Percentiles rank a stretch among this genome's conserved stretches.
phyloP scores from a whole-genome alignment of 306 rosid genomes.

The Castanopsis chinensis region DNA sequence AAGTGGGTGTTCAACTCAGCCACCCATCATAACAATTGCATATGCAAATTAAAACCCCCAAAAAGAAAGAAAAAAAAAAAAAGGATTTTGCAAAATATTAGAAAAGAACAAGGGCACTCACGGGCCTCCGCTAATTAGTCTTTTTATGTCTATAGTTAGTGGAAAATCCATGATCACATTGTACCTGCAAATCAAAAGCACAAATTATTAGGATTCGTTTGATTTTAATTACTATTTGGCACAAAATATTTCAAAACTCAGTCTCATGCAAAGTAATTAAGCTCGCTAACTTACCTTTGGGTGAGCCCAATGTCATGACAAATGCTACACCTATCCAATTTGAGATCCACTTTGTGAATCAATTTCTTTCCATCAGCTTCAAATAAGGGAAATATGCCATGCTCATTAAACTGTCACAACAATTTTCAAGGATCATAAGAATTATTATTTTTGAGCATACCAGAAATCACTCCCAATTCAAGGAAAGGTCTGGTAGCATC shows the following conservation, averaged over 20 bases:
- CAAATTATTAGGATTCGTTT: neutral
- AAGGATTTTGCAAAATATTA: too few relatives aligned
- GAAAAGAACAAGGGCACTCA: constrained; percentile 15
- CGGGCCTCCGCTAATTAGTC: constrained; percentile 35
- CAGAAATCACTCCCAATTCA: constrained; percentile 46
- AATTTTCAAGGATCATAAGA: neutral
- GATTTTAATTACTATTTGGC: neutral
- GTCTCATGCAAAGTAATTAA: neutral
- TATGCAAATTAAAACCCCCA: too few relatives aligned
- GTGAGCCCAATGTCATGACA: constrained; percentile 55
- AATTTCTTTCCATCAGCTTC: constrained; percentile 49
- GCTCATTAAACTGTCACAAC: neutral
- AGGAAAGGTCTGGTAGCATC: constrained; percentile 38
- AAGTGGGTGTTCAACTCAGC: too few relatives aligned
- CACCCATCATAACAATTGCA: too few relatives aligned
- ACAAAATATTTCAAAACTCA: too few relatives aligned
- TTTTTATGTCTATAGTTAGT: constrained; percentile 25
- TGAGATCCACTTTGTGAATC: constrained; percentile 36
- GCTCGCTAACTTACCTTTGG: constrained; percentile 28
- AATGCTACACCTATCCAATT: constrained; percentile 34
- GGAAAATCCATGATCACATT: constrained; percentile 38
- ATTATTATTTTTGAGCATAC: constrained; percentile 6
- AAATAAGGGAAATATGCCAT: neutral
- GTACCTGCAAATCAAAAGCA: constrained; percentile 23
- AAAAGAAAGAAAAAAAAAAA: too few relatives aligned